Base-by-base conservation (phyloP, 2,329 filamentous ascomycete species). In the Penicillium sp. region DNA sequence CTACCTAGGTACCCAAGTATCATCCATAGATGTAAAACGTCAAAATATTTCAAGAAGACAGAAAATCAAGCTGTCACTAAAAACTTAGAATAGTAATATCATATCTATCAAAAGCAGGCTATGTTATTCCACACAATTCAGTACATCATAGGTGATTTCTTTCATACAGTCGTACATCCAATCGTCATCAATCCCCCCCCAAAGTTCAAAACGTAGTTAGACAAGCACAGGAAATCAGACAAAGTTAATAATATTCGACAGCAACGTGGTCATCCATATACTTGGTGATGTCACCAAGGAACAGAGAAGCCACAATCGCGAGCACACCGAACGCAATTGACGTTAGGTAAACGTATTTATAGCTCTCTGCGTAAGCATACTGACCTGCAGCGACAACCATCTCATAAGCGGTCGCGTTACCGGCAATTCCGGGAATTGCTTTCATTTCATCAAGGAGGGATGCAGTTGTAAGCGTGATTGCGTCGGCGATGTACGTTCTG, bases 261-360 rank as follows among this genome's bases (percentile, higher is more conserved):
- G 81, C 81, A 28, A 84, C 77, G 68, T 82, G 77, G 59, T 84
- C 79, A 65, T 82, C 79, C 79, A 85, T 82, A 61, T 81, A 83
- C 66, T 78, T 70, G 38, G 72, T 74, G 54, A 87, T 84, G 63
- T 86, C 79, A 1, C 81, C 82, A 66, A 87, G 68, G 60, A 86
- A 83, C 56, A 80, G 74, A 55, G 81, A 79, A 0, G 83, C 77
- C n/a, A 85, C 51, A 48, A 86, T 81, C 5, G 79, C 78, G 0
- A 84, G 65, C 0, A 60, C 74, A 0, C 85, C 85, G 66, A 87
- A 87, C 0, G 79, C 83, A 65, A 87, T 84, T 65, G 81, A 85
- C 24, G 77, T 76, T 66, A 83, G 82, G 65, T 86, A 88, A 3
- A 85, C 83, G 64, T 77, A 85, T 47, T 80, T 79, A 61, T 87